Evolutionary conservation across 352 stramenopile species (phyloP).

Genomic region (Halophytophthora polymorphica): DNA sequence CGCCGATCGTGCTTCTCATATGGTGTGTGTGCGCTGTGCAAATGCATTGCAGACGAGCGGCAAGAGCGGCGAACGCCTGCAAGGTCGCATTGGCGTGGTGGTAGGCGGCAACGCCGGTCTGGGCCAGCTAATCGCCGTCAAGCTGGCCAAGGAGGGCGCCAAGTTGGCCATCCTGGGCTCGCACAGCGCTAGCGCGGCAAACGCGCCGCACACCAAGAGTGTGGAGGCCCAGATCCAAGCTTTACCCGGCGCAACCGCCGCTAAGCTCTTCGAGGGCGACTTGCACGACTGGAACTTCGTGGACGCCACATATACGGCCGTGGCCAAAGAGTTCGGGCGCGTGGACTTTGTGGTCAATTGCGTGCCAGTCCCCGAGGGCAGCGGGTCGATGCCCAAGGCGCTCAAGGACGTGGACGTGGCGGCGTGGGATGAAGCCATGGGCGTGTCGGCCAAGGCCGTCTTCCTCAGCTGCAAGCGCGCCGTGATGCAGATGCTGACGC

Average conservation of each 20-base stretch:
- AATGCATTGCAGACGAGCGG: slow-evolving; percentile 37
- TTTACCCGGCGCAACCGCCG: slow-evolving; percentile 13
- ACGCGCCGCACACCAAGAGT: slow-evolving; percentile 24
- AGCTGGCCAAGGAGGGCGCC: slow-evolving; percentile 59
- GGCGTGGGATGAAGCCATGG: slow-evolving; percentile 57
- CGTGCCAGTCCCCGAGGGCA: slow-evolving; percentile 29
- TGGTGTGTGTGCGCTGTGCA: not conserved
- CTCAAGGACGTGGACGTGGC: slow-evolving; percentile 42
- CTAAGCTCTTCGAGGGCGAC: slow-evolving; percentile 42
- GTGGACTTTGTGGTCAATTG: slow-evolving; percentile 80
- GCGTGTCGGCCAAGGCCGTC: slow-evolving; percentile 55
- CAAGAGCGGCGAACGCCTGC: slow-evolving; percentile 50
- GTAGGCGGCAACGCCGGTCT: slow-evolving; percentile 58
- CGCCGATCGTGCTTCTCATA: slow-evolving; percentile 4
- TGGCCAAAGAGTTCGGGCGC: slow-evolving; percentile 47
- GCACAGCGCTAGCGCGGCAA: slow-evolving; percentile 16
- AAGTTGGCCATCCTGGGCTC: slow-evolving; percentile 49
- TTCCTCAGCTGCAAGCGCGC: slow-evolving; percentile 72
- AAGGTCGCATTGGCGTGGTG: slow-evolving; percentile 54
- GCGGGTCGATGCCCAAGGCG: slow-evolving; percentile 27
- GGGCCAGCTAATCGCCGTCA: slow-evolving; percentile 59
- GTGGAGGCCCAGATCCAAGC: slow-evolving; percentile 40
- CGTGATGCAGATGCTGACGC: slow-evolving; percentile 55
- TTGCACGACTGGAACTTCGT: slow-evolving; percentile 53
- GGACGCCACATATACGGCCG: slow-evolving; percentile 34